Percentiles rank a stretch among this genome's conserved stretches.
Evolutionary conservation across 176 grass and related monocot genomes (phyloP).

Genomic region (Aegilops speltoides): DNA sequence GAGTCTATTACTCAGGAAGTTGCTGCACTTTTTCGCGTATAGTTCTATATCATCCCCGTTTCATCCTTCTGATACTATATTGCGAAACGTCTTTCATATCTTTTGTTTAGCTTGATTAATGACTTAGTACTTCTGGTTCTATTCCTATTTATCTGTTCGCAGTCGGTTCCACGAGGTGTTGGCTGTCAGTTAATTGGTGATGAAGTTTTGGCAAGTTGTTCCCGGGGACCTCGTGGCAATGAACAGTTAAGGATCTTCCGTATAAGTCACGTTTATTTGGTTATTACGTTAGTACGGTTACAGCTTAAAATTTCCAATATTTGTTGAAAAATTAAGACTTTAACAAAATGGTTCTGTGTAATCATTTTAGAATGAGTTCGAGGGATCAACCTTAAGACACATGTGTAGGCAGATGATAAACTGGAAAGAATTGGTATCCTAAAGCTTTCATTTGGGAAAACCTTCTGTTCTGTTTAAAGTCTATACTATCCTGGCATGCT

Average conservation of each 20-base stretch:
- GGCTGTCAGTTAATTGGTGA: slow-evolving; percentile 70
- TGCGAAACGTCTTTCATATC: slow-evolving; percentile 4
- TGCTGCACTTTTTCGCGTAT: slow-evolving; percentile 67
- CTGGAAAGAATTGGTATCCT: not conserved
- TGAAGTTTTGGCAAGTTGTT: slow-evolving; percentile 74
- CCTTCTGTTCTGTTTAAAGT: not conserved
- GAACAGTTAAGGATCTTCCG: slow-evolving; percentile 62
- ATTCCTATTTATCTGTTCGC: slow-evolving; percentile 30
- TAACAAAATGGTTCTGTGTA: not conserved
- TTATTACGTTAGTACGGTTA: not conserved
- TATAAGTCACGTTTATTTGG: not conserved
- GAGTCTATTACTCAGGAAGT: slow-evolving; percentile 91
- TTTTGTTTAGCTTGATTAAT: slow-evolving; percentile 25
- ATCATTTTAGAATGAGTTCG: not conserved
- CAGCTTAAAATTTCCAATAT: not conserved
- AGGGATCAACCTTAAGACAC: not conserved
- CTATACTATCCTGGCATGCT: not conserved
- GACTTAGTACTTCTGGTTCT: not conserved
- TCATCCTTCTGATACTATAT: slow-evolving; percentile 9
- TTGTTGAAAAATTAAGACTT: not conserved
- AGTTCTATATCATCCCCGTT: not conserved
- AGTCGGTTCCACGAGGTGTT: slow-evolving; percentile 69
- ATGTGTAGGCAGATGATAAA: not conserved
- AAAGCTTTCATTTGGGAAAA: not conserved
- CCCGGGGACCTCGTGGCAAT: slow-evolving; percentile 74